phyloP scores from a whole-genome alignment of 176 grass and related monocot species.

The barley (Hordeum vulgare) region DNA sequence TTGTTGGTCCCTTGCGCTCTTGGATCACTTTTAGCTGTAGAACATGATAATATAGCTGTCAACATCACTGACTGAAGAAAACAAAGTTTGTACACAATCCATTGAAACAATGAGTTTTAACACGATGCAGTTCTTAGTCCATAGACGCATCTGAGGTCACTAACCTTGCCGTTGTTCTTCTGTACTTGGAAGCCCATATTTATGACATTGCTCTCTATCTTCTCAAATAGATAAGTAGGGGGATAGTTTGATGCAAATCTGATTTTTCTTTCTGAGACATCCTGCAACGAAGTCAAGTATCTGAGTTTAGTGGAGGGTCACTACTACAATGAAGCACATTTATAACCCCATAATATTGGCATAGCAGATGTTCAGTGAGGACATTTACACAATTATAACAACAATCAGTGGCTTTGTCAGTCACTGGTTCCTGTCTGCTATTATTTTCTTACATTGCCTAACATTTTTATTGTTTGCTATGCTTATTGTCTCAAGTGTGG shows the following conservation, averaged over 20 bases:
- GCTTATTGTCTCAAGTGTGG: not conserved
- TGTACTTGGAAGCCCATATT: conserved; percentile 75
- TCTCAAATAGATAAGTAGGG: conserved; percentile 77
- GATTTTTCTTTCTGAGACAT: conserved; percentile 80
- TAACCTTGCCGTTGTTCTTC: conserved; percentile 65
- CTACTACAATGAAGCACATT: not conserved
- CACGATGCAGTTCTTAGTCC: not conserved
- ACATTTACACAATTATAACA: conserved; percentile 9
- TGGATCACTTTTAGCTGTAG: conserved; percentile 69
- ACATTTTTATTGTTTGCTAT: not conserved
- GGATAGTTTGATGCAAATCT: conserved; percentile 84
- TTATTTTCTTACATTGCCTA: not conserved
- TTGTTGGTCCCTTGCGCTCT: conserved; percentile 42
- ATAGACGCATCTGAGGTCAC: not conserved
- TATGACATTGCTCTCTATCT: conserved; percentile 62
- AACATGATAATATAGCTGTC: not conserved
- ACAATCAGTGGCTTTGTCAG: not conserved
- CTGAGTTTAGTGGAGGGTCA: conserved; percentile 7
- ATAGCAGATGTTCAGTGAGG: not conserved
- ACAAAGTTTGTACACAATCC: not conserved
- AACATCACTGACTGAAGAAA: not conserved
- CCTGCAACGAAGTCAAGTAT: conserved; percentile 33
- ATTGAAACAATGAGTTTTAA: not conserved
- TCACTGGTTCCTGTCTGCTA: not conserved
- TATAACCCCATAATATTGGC: not conserved